Evolutionary conservation across 768 basidiomycete genomes (phyloP).

Genomic region (Lentinula raphanica): DNA sequence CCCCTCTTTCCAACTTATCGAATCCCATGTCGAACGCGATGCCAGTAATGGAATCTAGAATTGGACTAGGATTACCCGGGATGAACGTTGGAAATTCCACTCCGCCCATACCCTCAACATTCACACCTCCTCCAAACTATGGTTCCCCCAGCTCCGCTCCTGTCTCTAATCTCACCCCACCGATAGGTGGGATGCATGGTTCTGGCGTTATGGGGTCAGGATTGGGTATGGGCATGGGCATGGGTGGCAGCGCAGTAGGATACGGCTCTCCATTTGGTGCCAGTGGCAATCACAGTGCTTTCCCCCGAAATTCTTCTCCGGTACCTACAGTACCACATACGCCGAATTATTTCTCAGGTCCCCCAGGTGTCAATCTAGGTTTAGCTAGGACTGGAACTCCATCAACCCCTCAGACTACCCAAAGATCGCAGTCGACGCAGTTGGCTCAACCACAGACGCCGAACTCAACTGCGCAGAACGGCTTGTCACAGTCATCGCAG

Average conservation of each 20-base stretch:
- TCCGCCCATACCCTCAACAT: neutral
- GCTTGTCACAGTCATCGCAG: too few relatives aligned
- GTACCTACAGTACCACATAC: slow-evolving; percentile 14
- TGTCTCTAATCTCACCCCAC: neutral
- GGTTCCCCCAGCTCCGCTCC: neutral
- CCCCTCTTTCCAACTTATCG: neutral
- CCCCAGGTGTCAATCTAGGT: neutral
- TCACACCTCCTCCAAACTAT: neutral
- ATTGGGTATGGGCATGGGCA: neutral
- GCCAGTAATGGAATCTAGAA: slow-evolving; percentile 4
- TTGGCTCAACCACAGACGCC: too few relatives aligned
- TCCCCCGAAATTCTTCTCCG: neutral
- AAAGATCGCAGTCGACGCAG: neutral
- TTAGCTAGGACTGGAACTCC: neutral
- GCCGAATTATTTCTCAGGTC: slow-evolving; percentile 22
- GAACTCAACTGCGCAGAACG: too few relatives aligned
- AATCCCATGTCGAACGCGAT: neutral
- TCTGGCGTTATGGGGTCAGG: neutral
- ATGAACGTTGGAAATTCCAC: neutral
- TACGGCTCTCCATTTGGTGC: slow-evolving; percentile 4
- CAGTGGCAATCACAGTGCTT: slow-evolving; percentile 8
- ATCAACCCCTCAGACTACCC: neutral
- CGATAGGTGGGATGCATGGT: neutral
- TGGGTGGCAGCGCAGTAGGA: slow-evolving; percentile 20
- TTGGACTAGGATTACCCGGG: slow-evolving; percentile 1